A percentile compares a stretch with the other conserved stretches of the same genome.
Conservation (phyloP, 345 rosid genomes). For the Lepidium didymum region DNA sequence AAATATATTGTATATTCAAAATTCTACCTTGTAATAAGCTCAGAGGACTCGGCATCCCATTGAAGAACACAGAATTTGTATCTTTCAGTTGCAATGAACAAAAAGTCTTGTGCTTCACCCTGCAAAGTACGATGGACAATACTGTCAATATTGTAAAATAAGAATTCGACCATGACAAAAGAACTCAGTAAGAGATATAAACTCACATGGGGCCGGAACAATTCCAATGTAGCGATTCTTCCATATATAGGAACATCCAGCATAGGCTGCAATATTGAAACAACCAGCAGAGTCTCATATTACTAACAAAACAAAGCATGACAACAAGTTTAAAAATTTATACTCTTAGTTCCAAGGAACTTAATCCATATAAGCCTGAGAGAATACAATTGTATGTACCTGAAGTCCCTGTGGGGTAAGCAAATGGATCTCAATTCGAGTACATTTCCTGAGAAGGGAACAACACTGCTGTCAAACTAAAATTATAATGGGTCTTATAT, state of each 20-base stretch:
- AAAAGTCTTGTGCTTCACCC: conserved; percentile 96
- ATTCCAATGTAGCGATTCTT: conserved; percentile 91
- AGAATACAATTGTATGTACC: conserved; percentile 33
- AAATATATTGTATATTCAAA: background rate
- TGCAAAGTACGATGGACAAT: conserved; percentile 19
- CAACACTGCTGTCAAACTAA: conserved; percentile 2
- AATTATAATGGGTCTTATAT: background rate
- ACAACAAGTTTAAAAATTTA: background rate
- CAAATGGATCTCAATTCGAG: conserved; percentile 89
- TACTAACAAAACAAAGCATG: background rate
- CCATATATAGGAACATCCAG: conserved; percentile 96
- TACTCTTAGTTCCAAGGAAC: background rate
- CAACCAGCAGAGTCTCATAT: conserved; percentile 38
- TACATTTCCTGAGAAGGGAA: conserved; percentile 71
- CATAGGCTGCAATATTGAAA: conserved; percentile 90
- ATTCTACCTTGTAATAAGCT: conserved; percentile 79
- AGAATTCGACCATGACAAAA: background rate
- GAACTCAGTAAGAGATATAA: background rate
- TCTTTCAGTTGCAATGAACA: conserved; percentile 91
- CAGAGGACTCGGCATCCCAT: conserved; percentile 87
- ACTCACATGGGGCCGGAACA: conserved; percentile 96
- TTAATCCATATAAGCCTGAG: background rate
- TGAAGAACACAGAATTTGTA: conserved; percentile 97
- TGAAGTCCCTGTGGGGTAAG: conserved; percentile 89
- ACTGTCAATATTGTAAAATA: conserved; percentile 3